Evolutionary conservation across 2,329 filamentous ascomycete species (phyloP).

Genomic region (Aspergillus thermomutatus): DNA sequence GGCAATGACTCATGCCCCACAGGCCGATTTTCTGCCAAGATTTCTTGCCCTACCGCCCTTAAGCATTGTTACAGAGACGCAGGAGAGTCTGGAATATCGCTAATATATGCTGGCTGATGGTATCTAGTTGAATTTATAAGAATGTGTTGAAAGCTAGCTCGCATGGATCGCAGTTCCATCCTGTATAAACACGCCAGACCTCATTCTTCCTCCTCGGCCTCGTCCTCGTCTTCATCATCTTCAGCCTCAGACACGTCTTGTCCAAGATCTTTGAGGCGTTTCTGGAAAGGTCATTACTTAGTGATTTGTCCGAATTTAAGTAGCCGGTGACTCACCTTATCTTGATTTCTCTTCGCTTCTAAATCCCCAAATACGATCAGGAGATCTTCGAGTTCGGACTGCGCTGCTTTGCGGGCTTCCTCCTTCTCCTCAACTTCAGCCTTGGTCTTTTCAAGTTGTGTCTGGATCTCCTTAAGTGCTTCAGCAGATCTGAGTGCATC

Average conservation of each 20-base stretch:
- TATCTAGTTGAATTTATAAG: not conserved
- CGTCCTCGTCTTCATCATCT: slow-evolving; percentile 59
- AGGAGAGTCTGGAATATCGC: not conserved
- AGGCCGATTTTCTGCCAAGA: slow-evolving; percentile 3
- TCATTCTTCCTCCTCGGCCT: slow-evolving; percentile 50
- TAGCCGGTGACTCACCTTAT: slow-evolving; percentile 58
- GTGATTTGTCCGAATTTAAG: slow-evolving; percentile 1
- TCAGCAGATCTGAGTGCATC: slow-evolving; percentile 45
- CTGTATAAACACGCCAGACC: slow-evolving; percentile 1
- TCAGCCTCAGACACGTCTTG: slow-evolving; percentile 74
- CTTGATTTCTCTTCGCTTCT: slow-evolving; percentile 71
- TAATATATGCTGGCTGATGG: not conserved
- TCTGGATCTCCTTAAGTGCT: slow-evolving; percentile 50
- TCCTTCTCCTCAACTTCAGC: slow-evolving; percentile 49
- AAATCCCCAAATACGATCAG: slow-evolving; percentile 77
- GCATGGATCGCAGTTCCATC: slow-evolving; percentile 5
- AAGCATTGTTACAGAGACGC: not conserved
- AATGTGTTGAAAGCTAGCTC: not conserved
- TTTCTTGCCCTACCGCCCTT: slow-evolving; percentile 8
- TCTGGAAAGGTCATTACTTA: slow-evolving; percentile 24
- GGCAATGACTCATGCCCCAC: slow-evolving; percentile 8
- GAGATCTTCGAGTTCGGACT: slow-evolving; percentile 75
- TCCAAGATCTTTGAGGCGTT: slow-evolving; percentile 63
- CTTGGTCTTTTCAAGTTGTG: slow-evolving; percentile 31
- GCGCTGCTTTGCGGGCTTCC: slow-evolving; percentile 60